Percentiles rank a stretch among this genome's conserved stretches.
These are phyloP conservation scores for Amanita rubescens DNA, from an alignment of 768 basidiomycete species.

Conservation along the genomic window DNA sequence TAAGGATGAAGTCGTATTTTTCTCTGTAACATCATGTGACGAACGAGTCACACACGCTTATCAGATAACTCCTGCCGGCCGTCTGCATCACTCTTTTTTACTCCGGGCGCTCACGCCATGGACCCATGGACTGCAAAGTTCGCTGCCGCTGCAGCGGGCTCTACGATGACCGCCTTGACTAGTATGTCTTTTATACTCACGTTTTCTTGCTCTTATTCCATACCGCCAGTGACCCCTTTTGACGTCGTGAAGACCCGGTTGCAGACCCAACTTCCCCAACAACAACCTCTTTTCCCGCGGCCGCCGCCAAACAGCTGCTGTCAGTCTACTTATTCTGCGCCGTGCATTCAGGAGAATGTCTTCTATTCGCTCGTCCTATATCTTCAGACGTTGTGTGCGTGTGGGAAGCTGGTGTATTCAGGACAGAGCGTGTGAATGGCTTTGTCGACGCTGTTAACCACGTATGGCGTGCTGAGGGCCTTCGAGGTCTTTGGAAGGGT, in stretches of 20 bases:
- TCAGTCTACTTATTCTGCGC: conserved; percentile 48
- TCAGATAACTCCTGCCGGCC: conserved; percentile 6
- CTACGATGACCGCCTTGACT: conserved; percentile 75
- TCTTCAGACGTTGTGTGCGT: conserved; percentile 65
- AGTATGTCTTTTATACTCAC: conserved; percentile 40
- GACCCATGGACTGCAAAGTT: conserved; percentile 74
- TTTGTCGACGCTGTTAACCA: conserved; percentile 80
- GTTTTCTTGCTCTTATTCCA: conserved; percentile 3
- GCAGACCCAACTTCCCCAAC: conserved; percentile 76
- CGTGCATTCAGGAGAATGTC: conserved; percentile 76
- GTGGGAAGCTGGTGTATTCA: conserved; percentile 68
- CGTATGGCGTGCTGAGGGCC: conserved; percentile 76
- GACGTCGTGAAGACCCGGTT: conserved; percentile 96
- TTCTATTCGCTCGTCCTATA: conserved; percentile 52
- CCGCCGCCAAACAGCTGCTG: conserved; percentile 58
- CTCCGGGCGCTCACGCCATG: conserved; percentile 31
- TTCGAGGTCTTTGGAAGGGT: conserved; percentile 91
- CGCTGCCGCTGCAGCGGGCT: conserved; percentile 71
- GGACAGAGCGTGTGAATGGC: conserved; percentile 69
- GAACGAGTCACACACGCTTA: background rate
- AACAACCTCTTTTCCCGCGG: conserved; percentile 43
- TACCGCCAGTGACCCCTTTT: conserved; percentile 87
- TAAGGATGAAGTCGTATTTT: background rate
- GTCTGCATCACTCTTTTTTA: background rate
- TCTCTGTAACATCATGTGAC: background rate